phyloP scores from a whole-genome alignment of 2,329 filamentous ascomycete species.

The Apiospora koreana region DNA sequence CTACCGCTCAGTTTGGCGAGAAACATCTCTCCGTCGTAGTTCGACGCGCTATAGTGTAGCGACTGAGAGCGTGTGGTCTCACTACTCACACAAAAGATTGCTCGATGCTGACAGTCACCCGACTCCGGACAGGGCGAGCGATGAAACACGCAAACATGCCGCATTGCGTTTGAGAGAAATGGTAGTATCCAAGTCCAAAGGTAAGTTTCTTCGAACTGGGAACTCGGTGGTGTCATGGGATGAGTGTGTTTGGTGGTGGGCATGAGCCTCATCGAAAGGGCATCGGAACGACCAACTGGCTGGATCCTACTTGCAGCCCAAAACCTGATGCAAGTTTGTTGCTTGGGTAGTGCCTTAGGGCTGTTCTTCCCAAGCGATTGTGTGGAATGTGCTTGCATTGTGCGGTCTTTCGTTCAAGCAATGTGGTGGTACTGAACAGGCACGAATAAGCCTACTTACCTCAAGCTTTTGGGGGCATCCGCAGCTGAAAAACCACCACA shows the following conservation, averaged over 20 bases:
- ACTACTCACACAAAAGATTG: slow-evolving; percentile 19
- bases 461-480: background rate
- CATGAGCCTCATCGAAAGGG: background rate
- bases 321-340: background rate
- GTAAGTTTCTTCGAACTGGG: slow-evolving; percentile 34
- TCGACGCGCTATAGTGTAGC: background rate
- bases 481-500: slow-evolving; percentile 16
- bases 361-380: background rate
- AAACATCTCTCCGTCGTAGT: background rate
- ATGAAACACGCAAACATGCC: slow-evolving; percentile 54
- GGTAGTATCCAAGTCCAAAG: slow-evolving; percentile 56
- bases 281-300: background rate
- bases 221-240: background rate
- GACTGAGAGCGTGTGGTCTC: slow-evolving; percentile 9
- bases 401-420: background rate
- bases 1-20: background rate
- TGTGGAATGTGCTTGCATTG: background rate
- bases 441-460: background rate
- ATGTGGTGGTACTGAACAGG: background rate
- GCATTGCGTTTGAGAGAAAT: slow-evolving; percentile 57
- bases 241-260: background rate
- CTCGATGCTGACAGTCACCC: background rate
- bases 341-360: background rate
- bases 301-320: background rate
- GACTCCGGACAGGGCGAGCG: slow-evolving; percentile 36